Evolutionary conservation across 2,329 filamentous ascomycete species (phyloP).

Genomic region (Talaromyces islandicus): DNA sequence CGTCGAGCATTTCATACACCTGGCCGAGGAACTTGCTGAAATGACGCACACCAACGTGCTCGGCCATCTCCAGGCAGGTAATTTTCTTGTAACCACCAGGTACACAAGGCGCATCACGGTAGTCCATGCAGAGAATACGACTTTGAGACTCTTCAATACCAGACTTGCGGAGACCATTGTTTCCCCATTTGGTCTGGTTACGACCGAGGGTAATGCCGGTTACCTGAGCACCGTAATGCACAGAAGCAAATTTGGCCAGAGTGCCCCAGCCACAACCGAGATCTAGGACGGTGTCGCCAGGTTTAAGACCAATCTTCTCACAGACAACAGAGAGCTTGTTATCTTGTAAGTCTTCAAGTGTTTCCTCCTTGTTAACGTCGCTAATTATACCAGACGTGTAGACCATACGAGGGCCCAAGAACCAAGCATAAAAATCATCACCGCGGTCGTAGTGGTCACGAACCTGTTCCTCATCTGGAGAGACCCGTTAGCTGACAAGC

Average conservation of each 20-base stretch:
- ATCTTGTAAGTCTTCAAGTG: constrained; percentile 90
- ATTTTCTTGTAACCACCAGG: constrained; percentile 85
- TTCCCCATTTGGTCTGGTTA: constrained; percentile 97
- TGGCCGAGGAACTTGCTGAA: constrained; percentile 75
- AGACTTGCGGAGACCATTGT: constrained; percentile 75
- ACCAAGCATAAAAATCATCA: constrained; percentile 98
- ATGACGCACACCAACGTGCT: constrained; percentile 94
- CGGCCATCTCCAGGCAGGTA: constrained; percentile 95
- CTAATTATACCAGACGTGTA: constrained; percentile 95
- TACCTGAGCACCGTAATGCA: constrained; percentile 79
- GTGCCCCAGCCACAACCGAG: constrained; percentile 99
- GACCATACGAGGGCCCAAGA: constrained; percentile 96
- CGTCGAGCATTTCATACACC: constrained; percentile 91
- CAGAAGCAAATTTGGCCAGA: constrained; percentile 83
- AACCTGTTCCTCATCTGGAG: constrained; percentile 87
- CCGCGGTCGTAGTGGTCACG: constrained; percentile 96
- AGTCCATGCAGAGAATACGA: constrained; percentile 91
- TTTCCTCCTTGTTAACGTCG: constrained; percentile 80
- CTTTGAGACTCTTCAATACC: constrained; percentile 83
- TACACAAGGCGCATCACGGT: constrained; percentile 83
- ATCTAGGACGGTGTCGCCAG: constrained; percentile 78
- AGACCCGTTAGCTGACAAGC: background rate
- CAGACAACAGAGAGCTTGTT: constrained; percentile 95
- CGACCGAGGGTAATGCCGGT: constrained; percentile 90
- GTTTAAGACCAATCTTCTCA: constrained; percentile 83